Conservation (phyloP, 2,329 filamentous ascomycete genomes). For the Amesomyces nigricolor region DNA sequence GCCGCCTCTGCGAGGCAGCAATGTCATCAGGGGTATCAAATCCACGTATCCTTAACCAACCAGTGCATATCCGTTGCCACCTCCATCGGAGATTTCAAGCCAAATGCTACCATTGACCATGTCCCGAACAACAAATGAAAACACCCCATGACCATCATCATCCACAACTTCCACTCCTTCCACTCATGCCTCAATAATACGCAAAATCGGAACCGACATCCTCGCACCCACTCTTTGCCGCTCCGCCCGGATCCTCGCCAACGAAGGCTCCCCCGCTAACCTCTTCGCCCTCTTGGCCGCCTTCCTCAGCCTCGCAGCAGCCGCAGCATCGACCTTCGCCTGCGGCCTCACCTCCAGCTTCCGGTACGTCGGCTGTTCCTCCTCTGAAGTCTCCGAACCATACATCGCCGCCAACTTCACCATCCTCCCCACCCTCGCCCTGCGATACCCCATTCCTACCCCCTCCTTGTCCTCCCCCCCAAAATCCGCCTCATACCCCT, state of each 20-base stretch:
- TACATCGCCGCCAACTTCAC: slow-evolving; percentile 17
- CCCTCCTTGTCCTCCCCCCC: background rate
- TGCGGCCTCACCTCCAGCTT: slow-evolving; percentile 1
- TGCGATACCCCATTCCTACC: background rate
- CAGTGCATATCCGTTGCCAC: background rate
- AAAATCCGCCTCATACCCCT: slow-evolving; percentile 3
- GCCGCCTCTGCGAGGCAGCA: background rate
- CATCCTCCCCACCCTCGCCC: background rate
- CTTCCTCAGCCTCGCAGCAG: slow-evolving; percentile 31
- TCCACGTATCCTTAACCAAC: background rate
- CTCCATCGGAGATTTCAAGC: background rate
- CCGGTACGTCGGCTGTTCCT: background rate
- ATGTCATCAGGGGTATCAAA: slow-evolving; percentile 8
- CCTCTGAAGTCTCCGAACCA: background rate
- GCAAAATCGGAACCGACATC: background rate
- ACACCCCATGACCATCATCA: background rate
- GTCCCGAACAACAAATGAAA: background rate
- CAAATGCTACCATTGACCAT: background rate
- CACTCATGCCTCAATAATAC: background rate
- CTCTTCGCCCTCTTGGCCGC: slow-evolving; percentile 27
- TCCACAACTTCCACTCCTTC: background rate
- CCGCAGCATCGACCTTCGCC: slow-evolving; percentile 25
- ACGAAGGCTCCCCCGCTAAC: slow-evolving; percentile 19
- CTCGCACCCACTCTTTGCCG: background rate
- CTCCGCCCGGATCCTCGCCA: slow-evolving; percentile 6